Evolutionary conservation across 306 rosid species (phyloP), one percentile per base, ranked within the genome.

Genomic region (Arachis stenosperma): DNA sequence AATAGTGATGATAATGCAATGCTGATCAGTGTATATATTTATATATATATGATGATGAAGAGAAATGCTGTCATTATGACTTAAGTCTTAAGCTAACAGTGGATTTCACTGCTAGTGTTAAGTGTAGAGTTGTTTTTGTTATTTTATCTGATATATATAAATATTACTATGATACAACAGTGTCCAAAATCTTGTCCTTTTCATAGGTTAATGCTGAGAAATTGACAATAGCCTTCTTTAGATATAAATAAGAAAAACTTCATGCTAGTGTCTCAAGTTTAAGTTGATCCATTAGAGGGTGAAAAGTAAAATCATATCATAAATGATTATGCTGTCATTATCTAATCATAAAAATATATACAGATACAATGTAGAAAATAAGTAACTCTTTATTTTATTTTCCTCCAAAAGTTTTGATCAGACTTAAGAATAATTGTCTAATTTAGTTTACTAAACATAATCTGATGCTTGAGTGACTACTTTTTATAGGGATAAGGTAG

Each of bases 151-250:
- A 42, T 71, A 27, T 71, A 77, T 62, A 59, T 77, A 22, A 22
- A 72, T 65, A 36, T 40, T 40, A 69, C 76, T 55, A 77, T 67
- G 84, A 71, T 72, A 68, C 78, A 61, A 43, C 81, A 59, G 71
- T 61, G 59, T 85, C 71, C 78, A 85, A 65, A 75, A 69, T 59
- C 76, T 75, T 82, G 96, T 85, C 96, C 29, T 78, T 87, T 80
- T 81, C 82, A 40, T 40, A 48, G 63, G 60, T 87, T 73, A 85
- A 72, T 85, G 83, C 62, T 61, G 69, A 61, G 63, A 52, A 51
- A 79, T 57, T 70, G 82, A 79, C 82, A 9, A 70, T 41, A n/a
- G 48, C 75, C 70, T 74, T 67, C 58, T 67, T 76, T 61, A 71
- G 75, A 52, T 62, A 33, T 48, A 73, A 67, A 61, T 52, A 47